Evolutionary conservation across 1,284 basidiomycete species (phyloP).

Genomic region (Volvariella surrecta): DNA sequence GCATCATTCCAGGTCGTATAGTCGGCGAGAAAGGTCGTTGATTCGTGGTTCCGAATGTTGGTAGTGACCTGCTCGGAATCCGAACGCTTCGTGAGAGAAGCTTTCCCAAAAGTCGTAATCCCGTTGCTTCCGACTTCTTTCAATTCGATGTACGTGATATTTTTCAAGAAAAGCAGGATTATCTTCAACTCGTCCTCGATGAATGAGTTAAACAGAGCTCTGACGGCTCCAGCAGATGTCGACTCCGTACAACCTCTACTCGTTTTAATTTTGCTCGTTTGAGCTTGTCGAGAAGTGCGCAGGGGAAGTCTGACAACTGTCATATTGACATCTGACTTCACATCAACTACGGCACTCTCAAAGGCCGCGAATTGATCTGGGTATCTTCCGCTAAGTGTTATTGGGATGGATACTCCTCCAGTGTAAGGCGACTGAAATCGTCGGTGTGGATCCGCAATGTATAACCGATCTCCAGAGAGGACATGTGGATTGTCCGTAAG

Average conservation of each 20-base stretch:
- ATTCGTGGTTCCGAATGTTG: too few relatives aligned
- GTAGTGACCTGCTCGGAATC: too few relatives aligned
- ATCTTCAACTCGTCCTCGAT: conserved; percentile 31
- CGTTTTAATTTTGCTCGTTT: conserved; percentile 12
- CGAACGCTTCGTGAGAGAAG: too few relatives aligned
- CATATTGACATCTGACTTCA: conserved; percentile 20
- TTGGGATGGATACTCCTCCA: background rate
- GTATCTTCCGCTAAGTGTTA: background rate
- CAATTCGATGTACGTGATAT: conserved; percentile 26
- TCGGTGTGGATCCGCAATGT: conserved; percentile 35
- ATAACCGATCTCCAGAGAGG: conserved; percentile 24
- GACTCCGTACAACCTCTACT: conserved; percentile 27
- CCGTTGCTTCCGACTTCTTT: background rate
- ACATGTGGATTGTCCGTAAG: conserved; percentile 43
- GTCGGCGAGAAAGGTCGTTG: too few relatives aligned
- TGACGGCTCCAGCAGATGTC: conserved; percentile 24
- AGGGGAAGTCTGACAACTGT: conserved; percentile 40
- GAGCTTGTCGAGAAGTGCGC: conserved; percentile 14
- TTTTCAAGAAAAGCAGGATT: conserved; percentile 34
- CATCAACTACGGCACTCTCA: background rate
- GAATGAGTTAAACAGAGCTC: conserved; percentile 29
- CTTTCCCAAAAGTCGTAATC: too few relatives aligned
- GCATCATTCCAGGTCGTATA: too few relatives aligned
- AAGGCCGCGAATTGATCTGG: background rate
- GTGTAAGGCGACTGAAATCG: conserved; percentile 12